Evolutionary conservation across 257 asterid species (phyloP), one percentile per base, ranked within the genome.

Genomic region (Salvia hispanica): DNA sequence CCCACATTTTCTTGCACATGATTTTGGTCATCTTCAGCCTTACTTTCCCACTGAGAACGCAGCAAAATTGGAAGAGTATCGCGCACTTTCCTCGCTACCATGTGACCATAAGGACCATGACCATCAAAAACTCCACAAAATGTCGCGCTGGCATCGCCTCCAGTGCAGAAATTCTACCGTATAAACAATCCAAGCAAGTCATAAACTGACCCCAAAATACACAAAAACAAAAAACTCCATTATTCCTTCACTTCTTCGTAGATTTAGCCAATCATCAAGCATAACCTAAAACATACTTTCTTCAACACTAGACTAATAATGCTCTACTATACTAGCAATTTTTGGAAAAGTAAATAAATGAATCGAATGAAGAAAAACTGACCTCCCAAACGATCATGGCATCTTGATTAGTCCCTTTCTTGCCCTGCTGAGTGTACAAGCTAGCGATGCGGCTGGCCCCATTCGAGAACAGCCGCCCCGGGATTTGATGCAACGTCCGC

Each of bases 311-410:
- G 66, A 47, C 43, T 10, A 50, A 1, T 25, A 33, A 11, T 31
- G 2, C 13, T 14, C 55, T 61, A 73, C 50, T 16, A 8, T 65
- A 58, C 1, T 13, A 28, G 44, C 33, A 52, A 58, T 60, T 12
- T 44, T 18, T 0, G 39, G 0, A 43, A 31, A 9, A 14, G 63
- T 40, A 25, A 25, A 25, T 25, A 1, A 25, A 25, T 7, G 9
- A 53, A 40, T 40, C 0, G 44, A 64, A 15, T 39, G 0, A 6
- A 48, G 37, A 80, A 66, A 34, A 69, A 76, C 82, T 63, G 44
- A 90, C 99, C 99, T 93, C 99, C 99, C 99, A 93, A 80, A 88
- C 75, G 81, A 90, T 84, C 97, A 93, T 93, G 31, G 99, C 97
- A 33, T 93, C 99, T 72, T 93, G 99, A 78, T 93, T 93, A 15